Evolutionary conservation across 176 grass and related monocot species (phyloP), one percentile per base, ranked within the genome.

Genomic region (Raddia guianensis): DNA sequence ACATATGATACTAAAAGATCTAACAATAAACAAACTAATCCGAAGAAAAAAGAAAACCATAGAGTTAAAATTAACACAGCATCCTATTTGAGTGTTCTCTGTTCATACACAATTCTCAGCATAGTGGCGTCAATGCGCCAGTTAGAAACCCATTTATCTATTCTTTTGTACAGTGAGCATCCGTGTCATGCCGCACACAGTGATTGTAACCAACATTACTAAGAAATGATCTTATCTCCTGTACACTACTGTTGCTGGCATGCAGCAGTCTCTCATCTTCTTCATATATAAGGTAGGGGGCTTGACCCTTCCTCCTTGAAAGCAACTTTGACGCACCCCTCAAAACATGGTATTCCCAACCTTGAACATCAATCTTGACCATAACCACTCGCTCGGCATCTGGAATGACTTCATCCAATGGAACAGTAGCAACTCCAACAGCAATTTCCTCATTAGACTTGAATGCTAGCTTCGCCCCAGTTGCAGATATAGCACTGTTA

Each of bases 401-500:
- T 66, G 87, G 63, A 85, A 97, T 81, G 56, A 98, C 88, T 85
- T 98, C 88, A 71, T 94, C 92, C 86, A 98, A 72, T 68, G 92
- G 90, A 47, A 98, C 72, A 78, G 95, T 94, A 49, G 90, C 81
- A 70, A 94, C 92, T 48, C 77, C 87, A 40, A 98, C 75, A 49
- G 88, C 92, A 72, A 98, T 49, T 46, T 94, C 90, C 86, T 81
- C 33, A 77, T 94, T 98, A 59, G 88, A 89, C 45, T 89, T 94
- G 66, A 98, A 98, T 81, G 92, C 92, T 53, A 98, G 85, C 72
- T 93, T 98, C 2, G 95, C 95, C 62, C 92, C 95, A 80, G 90
- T 89, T 87, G 86, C 88, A 89, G 95, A 98, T 83, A 98, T 98
- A 70, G 92, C 95, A 86, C 95, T 98, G 79, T 98, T 98, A 51